phyloP scores from a whole-genome alignment of 1,284 basidiomycete genomes.

The Inonotus obliquus region DNA sequence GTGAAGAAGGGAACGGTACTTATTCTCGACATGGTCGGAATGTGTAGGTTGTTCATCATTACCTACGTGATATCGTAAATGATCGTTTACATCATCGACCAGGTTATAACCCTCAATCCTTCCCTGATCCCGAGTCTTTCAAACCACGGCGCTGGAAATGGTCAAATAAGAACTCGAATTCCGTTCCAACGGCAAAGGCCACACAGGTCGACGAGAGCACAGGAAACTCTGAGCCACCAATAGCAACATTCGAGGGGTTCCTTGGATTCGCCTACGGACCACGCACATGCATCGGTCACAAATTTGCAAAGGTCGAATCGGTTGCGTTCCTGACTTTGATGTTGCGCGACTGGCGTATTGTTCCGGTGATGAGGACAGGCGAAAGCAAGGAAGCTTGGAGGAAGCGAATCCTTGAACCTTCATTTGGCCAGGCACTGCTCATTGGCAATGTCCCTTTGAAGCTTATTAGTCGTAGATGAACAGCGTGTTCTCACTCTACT shows the following conservation, averaged over 20 bases:
- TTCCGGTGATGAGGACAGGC: constrained; percentile 8
- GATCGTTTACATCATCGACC: no score
- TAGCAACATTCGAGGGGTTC: constrained; percentile 17
- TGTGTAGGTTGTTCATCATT: constrained; percentile 3
- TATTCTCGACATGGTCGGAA: constrained; percentile 7
- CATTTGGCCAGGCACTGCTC: constrained; percentile 6
- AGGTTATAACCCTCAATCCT: constrained; percentile 20
- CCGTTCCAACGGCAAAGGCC: not conserved
- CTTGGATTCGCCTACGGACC: constrained; percentile 21
- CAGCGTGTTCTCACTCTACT: no score
- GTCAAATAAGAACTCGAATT: not conserved
- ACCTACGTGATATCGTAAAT: no score
- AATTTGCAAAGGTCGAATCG: constrained; percentile 20
- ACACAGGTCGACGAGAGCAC: not conserved
- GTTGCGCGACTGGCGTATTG: constrained; percentile 18
- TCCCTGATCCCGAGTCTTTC: constrained; percentile 21
- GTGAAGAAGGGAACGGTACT: constrained; percentile 6
- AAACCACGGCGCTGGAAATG: constrained; percentile 18
- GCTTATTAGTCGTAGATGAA: not conserved
- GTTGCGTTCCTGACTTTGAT: constrained; percentile 17
- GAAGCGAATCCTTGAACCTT: constrained; percentile 1
- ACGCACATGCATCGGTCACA: constrained; percentile 21
- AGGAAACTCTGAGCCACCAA: constrained; percentile 3
- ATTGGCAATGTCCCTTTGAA: not conserved
- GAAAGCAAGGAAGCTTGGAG: constrained; percentile 17